Conservation (phyloP, 2,329 filamentous ascomycete genomes). For the Fusarium neocosmosporiellum region DNA sequence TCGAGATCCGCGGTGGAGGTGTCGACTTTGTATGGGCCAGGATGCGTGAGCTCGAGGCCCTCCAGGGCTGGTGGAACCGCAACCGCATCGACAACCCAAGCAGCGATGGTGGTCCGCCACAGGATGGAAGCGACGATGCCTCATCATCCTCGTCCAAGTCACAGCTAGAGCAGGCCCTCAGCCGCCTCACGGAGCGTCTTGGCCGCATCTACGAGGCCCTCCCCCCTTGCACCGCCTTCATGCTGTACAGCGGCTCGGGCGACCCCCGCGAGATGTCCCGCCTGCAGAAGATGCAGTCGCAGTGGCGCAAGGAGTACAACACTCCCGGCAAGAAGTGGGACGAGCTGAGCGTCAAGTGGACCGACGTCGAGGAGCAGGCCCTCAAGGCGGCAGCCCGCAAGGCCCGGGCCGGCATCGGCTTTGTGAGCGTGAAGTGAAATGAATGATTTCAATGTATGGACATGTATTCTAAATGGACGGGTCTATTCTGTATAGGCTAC, state of each 20-base stretch:
- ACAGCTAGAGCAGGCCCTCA: slow-evolving; percentile 59
- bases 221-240: slow-evolving; percentile 72
- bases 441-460: background rate
- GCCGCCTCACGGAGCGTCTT: slow-evolving; percentile 61
- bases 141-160: slow-evolving; percentile 20
- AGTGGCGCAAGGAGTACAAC: slow-evolving; percentile 74
- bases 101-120: slow-evolving; percentile 50
- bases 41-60: slow-evolving; percentile 72
- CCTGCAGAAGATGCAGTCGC: slow-evolving; percentile 68
- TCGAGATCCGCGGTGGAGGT: slow-evolving; percentile 67
- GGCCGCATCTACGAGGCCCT: slow-evolving; percentile 66
- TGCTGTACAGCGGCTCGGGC: slow-evolving; percentile 74
- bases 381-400: slow-evolving; percentile 66
- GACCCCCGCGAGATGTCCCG: slow-evolving; percentile 75
- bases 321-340: slow-evolving; percentile 74
- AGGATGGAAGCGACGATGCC: slow-evolving; percentile 24
- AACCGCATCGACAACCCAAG: slow-evolving; percentile 57
- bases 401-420: slow-evolving; percentile 72
- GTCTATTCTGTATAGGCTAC: background rate
- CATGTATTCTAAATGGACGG: background rate
- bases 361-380: slow-evolving; percentile 72
- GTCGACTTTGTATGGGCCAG: slow-evolving; percentile 76
- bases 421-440: slow-evolving; percentile 71
- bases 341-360: slow-evolving; percentile 74
- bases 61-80: slow-evolving; percentile 75